Percentiles rank a stretch among this genome's conserved stretches.
These are phyloP conservation scores for Neurospora sp. DNA, from an alignment of 495 filamentous ascomycete species.

Conservation along the genomic window DNA sequence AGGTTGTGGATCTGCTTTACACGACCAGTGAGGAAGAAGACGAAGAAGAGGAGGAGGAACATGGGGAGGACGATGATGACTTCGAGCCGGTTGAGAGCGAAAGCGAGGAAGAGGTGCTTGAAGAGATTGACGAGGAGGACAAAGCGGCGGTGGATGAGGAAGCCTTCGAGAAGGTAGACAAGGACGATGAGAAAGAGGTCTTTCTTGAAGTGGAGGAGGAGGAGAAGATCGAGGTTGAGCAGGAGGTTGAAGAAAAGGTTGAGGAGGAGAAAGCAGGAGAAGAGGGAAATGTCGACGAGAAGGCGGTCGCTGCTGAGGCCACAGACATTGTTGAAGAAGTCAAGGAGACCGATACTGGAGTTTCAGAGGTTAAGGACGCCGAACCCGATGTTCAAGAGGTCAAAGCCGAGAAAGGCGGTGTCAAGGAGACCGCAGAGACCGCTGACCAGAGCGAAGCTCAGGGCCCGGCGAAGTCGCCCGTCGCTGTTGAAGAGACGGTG, in stretches of 20 bases:
- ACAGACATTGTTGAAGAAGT: background rate
- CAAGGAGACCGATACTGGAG: background rate
- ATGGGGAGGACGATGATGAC: background rate
- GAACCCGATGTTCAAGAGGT: background rate
- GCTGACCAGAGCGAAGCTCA: background rate
- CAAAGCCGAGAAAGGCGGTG: background rate
- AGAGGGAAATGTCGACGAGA: background rate
- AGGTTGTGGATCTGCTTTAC: constrained; percentile 6
- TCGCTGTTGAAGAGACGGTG: background rate
- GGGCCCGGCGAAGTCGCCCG: background rate
- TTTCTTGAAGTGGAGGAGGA: constrained; percentile 6
- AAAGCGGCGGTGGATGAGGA: background rate
- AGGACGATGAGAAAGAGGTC: constrained; percentile 2
- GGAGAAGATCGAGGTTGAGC: background rate
- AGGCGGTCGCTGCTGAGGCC: background rate
- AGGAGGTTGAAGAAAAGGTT: constrained; percentile 8
- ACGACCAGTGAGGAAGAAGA: constrained; percentile 12
- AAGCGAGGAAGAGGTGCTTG: background rate
- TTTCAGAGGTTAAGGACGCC: background rate
- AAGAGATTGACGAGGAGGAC: background rate
- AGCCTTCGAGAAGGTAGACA: background rate
- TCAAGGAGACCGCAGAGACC: background rate
- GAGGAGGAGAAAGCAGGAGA: background rate
- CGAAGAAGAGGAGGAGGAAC: constrained; percentile 13
- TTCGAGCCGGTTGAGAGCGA: background rate